These are phyloP conservation scores for Pseudogymnoascus sp. DNA, from an alignment of 2,329 filamentous ascomycete genomes.

Conservation along the genomic window DNA sequence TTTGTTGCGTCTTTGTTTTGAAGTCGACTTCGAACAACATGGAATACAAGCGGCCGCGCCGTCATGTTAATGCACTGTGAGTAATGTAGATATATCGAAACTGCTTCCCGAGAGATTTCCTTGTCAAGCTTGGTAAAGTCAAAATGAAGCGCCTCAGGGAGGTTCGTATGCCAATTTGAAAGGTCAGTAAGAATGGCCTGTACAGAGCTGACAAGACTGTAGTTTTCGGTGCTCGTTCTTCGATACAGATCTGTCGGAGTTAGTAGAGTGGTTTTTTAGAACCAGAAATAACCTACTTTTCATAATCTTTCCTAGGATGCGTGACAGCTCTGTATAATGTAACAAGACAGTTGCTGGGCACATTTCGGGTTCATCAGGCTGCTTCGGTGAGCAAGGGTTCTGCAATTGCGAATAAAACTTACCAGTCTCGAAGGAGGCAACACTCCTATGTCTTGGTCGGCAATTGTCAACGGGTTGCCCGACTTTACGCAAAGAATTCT, in stretches of 20 bases:
- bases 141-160: slow-evolving; percentile 41
- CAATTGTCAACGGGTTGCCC: slow-evolving; percentile 46
- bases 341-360: slow-evolving; percentile 41
- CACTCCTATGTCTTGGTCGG: slow-evolving; percentile 46
- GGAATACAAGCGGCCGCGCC: slow-evolving; percentile 43
- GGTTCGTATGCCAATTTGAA: slow-evolving; percentile 40
- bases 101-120: slow-evolving; percentile 39
- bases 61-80: slow-evolving; percentile 53
- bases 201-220: slow-evolving; percentile 41
- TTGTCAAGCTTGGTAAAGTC: slow-evolving; percentile 37
- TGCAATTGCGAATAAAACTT: slow-evolving; percentile 8
- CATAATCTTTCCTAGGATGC: slow-evolving; percentile 43
- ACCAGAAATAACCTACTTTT: slow-evolving; percentile 22
- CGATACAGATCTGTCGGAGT: slow-evolving; percentile 38
- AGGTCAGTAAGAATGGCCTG: slow-evolving; percentile 43
- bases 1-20: slow-evolving; percentile 27
- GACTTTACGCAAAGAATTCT: slow-evolving; percentile 45
- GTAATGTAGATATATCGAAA: slow-evolving; percentile 46
- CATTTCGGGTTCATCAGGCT: slow-evolving; percentile 31
- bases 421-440: slow-evolving; percentile 29
- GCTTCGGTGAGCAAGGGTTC: background rate
- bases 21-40: slow-evolving; percentile 43
- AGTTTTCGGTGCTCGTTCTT: slow-evolving; percentile 38
- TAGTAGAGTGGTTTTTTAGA: background rate
- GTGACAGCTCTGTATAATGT: slow-evolving; percentile 45